A percentile compares a stretch with the other conserved stretches of the same genome.
phyloP scores from a whole-genome alignment of 768 basidiomycete genomes.

The Pholiota molesta region DNA sequence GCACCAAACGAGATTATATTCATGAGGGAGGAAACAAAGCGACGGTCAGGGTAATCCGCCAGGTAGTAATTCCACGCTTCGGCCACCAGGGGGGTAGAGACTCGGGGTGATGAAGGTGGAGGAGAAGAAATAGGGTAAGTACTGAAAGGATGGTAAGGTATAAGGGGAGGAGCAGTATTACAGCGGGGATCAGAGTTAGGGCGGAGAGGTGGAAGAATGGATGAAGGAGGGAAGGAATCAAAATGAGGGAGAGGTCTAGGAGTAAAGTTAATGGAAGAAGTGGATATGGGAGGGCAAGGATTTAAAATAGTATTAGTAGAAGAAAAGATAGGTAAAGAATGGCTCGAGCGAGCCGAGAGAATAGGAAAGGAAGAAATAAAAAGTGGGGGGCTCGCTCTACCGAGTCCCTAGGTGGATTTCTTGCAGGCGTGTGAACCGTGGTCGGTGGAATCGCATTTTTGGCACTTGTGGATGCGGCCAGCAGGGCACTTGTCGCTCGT shows the following conservation, averaged over 20 bases:
- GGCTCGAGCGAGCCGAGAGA: too few species aligned
- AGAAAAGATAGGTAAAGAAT: too few species aligned
- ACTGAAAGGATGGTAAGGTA: neutral
- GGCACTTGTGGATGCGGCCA: conserved; percentile 21
- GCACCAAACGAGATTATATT: conserved; percentile 31
- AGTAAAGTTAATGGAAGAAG: too few species aligned
- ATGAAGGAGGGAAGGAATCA: too few species aligned
- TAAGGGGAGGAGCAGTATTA: conserved; percentile 15
- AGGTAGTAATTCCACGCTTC: conserved; percentile 26
- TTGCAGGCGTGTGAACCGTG: conserved; percentile 11
- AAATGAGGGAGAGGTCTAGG: too few species aligned
- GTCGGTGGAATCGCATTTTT: conserved; percentile 9
- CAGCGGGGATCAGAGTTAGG: conserved; percentile 30
- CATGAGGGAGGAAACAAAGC: conserved; percentile 26
- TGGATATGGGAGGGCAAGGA: too few species aligned
- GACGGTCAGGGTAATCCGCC: conserved; percentile 30
- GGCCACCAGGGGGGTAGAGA: conserved; percentile 19
- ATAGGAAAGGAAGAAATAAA: too few species aligned
- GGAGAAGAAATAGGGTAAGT: too few species aligned
- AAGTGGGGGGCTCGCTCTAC: too few species aligned
- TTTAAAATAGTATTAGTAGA: too few species aligned
- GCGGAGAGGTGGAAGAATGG: conserved; percentile 5
- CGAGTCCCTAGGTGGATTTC: too few species aligned
- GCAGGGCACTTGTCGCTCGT: conserved; percentile 13
- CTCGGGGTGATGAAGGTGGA: too few species aligned